Evolutionary conservation across 2,329 filamentous ascomycete genomes (phyloP).

Genomic region (Botrytis deweyae): DNA sequence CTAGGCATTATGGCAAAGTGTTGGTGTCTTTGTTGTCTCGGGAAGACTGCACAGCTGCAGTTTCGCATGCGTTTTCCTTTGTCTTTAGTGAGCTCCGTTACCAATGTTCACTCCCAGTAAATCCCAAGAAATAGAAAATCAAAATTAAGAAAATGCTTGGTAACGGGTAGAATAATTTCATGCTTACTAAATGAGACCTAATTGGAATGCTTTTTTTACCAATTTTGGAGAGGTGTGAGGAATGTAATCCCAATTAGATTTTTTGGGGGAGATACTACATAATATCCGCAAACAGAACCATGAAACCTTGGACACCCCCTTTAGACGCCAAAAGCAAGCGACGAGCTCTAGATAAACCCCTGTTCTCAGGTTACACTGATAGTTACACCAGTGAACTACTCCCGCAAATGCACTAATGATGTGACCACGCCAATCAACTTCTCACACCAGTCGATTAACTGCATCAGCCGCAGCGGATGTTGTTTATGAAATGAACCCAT

Average conservation of each 20-base stretch:
- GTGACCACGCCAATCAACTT: slow-evolving; percentile 3
- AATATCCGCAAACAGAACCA: slow-evolving; percentile 24
- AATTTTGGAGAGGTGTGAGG: slow-evolving; percentile 13
- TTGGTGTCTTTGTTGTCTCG: slow-evolving; percentile 40
- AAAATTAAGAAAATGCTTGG: slow-evolving; percentile 19
- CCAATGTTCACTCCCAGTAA: slow-evolving; percentile 18
- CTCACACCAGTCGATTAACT: slow-evolving; percentile 5
- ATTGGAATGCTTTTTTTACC: slow-evolving; percentile 18
- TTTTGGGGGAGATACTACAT: slow-evolving; percentile 14
- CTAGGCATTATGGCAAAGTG: slow-evolving; percentile 33
- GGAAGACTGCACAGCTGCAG: slow-evolving; percentile 35
- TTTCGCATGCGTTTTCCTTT: slow-evolving; percentile 36
- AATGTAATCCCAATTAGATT: slow-evolving; percentile 18
- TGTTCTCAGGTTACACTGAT: slow-evolving; percentile 11
- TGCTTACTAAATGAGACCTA: slow-evolving; percentile 17
- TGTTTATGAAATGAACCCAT: slow-evolving; percentile 51
- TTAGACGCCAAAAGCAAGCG: slow-evolving; percentile 24
- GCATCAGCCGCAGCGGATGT: slow-evolving; percentile 16
- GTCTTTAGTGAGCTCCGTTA: slow-evolving; percentile 31
- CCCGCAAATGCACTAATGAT: not conserved
- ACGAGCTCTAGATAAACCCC: slow-evolving; percentile 23
- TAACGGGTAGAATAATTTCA: slow-evolving; percentile 1
- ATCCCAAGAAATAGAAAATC: slow-evolving; percentile 10
- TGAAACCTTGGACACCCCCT: slow-evolving; percentile 5
- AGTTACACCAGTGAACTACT: not conserved